Percentiles rank a stretch among this genome's conserved stretches.
Evolutionary conservation across 2,329 filamentous ascomycete genomes (phyloP).

Genomic region (Aureobasidium namibiae): DNA sequence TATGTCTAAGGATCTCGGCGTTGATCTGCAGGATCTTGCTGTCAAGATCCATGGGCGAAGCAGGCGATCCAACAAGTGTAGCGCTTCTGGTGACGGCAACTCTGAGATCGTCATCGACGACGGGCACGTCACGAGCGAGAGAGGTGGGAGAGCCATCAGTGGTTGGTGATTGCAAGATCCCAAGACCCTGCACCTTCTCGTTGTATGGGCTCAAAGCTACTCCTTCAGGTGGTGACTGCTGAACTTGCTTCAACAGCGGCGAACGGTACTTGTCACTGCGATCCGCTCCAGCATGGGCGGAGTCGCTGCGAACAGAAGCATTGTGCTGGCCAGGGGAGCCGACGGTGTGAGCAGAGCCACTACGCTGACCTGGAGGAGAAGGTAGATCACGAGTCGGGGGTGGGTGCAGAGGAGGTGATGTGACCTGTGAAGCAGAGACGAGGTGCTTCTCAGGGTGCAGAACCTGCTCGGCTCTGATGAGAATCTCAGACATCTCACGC

Average conservation of each 20-base stretch:
- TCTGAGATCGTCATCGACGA: not conserved
- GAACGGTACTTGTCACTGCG: not conserved
- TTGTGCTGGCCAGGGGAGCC: not conserved
- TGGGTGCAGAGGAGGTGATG: not conserved
- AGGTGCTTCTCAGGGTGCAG: not conserved
- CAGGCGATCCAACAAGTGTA: not conserved
- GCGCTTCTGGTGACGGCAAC: not conserved
- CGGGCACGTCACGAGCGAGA: not conserved
- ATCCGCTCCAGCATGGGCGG: not conserved
- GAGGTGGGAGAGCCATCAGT: not conserved
- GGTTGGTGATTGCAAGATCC: not conserved
- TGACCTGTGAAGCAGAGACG: not conserved
- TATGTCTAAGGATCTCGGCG: slow-evolving; percentile 8
- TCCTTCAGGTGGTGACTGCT: not conserved
- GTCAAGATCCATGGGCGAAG: slow-evolving; percentile 13
- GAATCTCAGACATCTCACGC: slow-evolving; percentile 77
- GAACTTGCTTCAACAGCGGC: not conserved
- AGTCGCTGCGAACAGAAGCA: not conserved
- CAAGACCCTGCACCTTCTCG: not conserved
- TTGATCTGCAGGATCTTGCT: slow-evolving; percentile 13
- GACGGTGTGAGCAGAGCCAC: not conserved
- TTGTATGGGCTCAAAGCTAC: not conserved
- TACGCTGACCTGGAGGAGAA: not conserved
- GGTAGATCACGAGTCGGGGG: not conserved
- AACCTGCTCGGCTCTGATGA: slow-evolving; percentile 56